Base-by-base conservation (phyloP, 176 grass and related monocot species). In the Hordeum vulgare region DNA sequence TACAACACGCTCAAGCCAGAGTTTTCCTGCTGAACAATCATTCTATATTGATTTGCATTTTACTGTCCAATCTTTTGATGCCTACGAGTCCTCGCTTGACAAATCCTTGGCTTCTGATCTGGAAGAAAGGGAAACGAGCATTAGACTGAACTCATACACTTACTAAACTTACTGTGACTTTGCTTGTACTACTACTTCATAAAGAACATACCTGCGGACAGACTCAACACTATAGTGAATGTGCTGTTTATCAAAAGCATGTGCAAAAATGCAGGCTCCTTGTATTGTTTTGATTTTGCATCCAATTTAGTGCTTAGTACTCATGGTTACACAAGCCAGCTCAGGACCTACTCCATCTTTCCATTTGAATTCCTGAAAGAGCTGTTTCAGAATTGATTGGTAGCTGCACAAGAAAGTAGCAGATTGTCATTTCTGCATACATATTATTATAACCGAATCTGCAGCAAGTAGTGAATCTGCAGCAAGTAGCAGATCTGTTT, bases 151-250 rank as follows among this genome's bases (percentile, higher is more conserved):
- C 40, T 21, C 29, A 67, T 7, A 72, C 20, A 8, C 2, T 63
- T 17, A 17, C 12, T 13, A 4, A 13, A 27, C 15, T 62, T 33
- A 15, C 21, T 31, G 40, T 17, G 28, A 36, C 28, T 60, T 80
- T 67, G 24, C 31, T 81, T 72, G 13, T 42, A 58, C 8, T 68
- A 21, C 18, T 42, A 58, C 8, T 68, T 25, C 18, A 76, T 21
- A 37, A 47, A 34, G 14, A 72, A 73, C 80, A 69, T 91, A 94
- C 94, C 90, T 97, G 77, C 88, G 75, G 27, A 97, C 85, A 75
- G 92, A 97, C 92, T 87, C 90, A 27, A 94, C 92, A 25, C 94
- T 89, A 82, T 94, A 91, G 20, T 94, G 94, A 74, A 97, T 94
- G 77, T 39, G 6, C 94, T 97, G 65, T 97, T 97, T 92, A 94